Evolutionary conservation across 495 filamentous ascomycete species (phyloP), one percentile per base, ranked within the genome.

Genomic region (Aspergillus diversus): DNA sequence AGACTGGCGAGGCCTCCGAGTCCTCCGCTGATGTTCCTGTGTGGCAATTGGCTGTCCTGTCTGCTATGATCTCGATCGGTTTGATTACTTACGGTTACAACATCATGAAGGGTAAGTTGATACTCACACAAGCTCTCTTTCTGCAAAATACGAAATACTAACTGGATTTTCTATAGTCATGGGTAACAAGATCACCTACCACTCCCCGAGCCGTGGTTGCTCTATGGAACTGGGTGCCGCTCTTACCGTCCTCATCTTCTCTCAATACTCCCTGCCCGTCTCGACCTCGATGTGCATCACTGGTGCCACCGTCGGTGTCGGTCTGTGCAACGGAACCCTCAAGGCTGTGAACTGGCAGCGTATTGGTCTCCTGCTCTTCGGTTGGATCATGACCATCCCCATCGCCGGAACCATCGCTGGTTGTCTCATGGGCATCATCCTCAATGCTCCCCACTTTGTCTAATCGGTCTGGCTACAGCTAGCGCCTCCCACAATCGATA

Each of bases 181-280:
- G 83, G 86, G 87, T 64, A 89, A 89, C 80, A 85, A 85, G 63
- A 87, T 89, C 65, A 89, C 86, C 52, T 84, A 87, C 69, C 84
- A 87, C 77, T 87, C 84, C 3, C 86, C 86, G 5, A 84, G 78
- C 64, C 76, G 86, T 54, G 78, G 86, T 39, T 86, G 74, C 67
- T 85, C 83, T 32, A 89, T 89, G 86, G 87, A 89, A 64, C 75
- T 90, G 75, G 87, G 85, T 49, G 84, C 86, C 34, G 87, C 86
- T 57, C 77, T 90, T 64, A 90, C 87, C 8, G 84, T 90, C 59
- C 79, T 90, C 7, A 68, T 90, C 57, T 85, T 85, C 77, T 85
- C 84, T 7, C 84, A 85, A 60, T 84, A 81, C 76, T 77, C 76
- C 7, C 82, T 90, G 0, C 87, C 87, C 15, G 83, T 86, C 43